These are phyloP conservation scores for Pneumocystis murina DNA, from an alignment of 1,139 yeast species.

Conservation along the genomic window DNA sequence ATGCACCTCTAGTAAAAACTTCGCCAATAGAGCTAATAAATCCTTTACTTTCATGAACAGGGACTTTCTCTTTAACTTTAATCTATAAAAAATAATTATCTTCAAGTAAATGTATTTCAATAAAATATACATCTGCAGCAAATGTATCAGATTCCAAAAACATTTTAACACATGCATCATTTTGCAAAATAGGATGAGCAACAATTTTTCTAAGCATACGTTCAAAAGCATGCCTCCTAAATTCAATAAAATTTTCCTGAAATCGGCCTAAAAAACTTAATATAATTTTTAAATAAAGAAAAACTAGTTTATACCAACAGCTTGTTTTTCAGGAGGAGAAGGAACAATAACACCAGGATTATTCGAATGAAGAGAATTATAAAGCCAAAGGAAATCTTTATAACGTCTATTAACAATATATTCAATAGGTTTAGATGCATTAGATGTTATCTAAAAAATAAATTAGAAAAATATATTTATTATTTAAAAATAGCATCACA, in stretches of 20 bases:
- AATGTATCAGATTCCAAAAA: constrained; percentile 68
- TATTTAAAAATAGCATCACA: not conserved
- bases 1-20: constrained; percentile 24
- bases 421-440: constrained; percentile 27
- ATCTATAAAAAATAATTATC: constrained; percentile 8
- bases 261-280: constrained; percentile 17
- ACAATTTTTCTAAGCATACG: constrained; percentile 66
- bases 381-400: constrained; percentile 74
- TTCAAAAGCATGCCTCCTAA: constrained; percentile 73
- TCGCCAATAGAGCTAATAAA: constrained; percentile 43
- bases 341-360: constrained; percentile 89
- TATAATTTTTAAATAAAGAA: not conserved
- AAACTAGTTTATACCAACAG: constrained; percentile 45
- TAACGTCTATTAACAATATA: constrained; percentile 58
- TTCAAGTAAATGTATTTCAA: constrained; percentile 15
- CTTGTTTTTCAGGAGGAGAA: constrained; percentile 94
- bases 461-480: constrained; percentile 14
- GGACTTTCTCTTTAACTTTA: constrained; percentile 15
- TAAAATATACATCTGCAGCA: constrained; percentile 31
- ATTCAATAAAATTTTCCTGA: constrained; percentile 76
- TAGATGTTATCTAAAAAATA: constrained; percentile 25
- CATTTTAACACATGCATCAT: constrained; percentile 61
- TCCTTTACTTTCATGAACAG: constrained; percentile 24
- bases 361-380: constrained; percentile 69
- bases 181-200: constrained; percentile 39